Percentiles rank a stretch among this genome's conserved stretches.
These are phyloP conservation scores for Kwoniella mangroviensis DNA, from an alignment of 768 basidiomycete species.

Conservation along the genomic window DNA sequence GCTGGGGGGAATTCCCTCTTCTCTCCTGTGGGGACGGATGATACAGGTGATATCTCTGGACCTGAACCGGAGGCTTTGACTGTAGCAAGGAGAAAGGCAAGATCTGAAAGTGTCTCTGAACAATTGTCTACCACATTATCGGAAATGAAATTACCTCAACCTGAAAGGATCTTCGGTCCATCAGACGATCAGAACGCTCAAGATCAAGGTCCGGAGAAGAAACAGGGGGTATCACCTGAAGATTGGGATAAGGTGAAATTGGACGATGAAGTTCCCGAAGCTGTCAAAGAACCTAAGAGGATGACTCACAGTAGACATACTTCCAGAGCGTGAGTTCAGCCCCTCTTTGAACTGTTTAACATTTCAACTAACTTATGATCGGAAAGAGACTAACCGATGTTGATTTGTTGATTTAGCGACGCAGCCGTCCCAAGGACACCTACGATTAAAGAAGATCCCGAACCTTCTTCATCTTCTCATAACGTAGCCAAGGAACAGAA, in stretches of 20 bases:
- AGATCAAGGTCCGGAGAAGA: constrained; percentile 20
- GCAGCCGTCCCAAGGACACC: constrained; percentile 23
- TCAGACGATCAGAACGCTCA: constrained; percentile 40
- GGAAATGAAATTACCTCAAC: constrained; percentile 56
- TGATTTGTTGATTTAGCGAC: constrained; percentile 10
- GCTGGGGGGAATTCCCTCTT: constrained; percentile 14
- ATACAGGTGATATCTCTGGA: constrained; percentile 47
- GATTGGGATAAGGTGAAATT: constrained; percentile 57
- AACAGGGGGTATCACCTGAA: constrained; percentile 50
- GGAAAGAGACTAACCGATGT: not conserved
- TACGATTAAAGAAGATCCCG: constrained; percentile 19
- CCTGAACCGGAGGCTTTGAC: constrained; percentile 56
- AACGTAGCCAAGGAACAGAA: constrained; percentile 65
- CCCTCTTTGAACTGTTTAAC: not conserved
- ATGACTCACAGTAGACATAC: constrained; percentile 53
- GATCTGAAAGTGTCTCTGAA: constrained; percentile 53
- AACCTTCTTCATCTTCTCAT: constrained; percentile 15
- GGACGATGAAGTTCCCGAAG: constrained; percentile 55
- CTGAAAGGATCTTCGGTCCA: constrained; percentile 54
- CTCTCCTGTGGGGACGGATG: constrained; percentile 18
- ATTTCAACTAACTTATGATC: not conserved
- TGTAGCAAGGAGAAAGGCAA: constrained; percentile 33
- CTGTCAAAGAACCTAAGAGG: constrained; percentile 51
- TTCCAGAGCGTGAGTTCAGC: constrained; percentile 43
- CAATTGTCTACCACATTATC: constrained; percentile 46